Percentiles rank a stretch among this genome's conserved stretches.
Conservation (phyloP, 768 basidiomycete genomes). For the Mycena vitilis region DNA sequence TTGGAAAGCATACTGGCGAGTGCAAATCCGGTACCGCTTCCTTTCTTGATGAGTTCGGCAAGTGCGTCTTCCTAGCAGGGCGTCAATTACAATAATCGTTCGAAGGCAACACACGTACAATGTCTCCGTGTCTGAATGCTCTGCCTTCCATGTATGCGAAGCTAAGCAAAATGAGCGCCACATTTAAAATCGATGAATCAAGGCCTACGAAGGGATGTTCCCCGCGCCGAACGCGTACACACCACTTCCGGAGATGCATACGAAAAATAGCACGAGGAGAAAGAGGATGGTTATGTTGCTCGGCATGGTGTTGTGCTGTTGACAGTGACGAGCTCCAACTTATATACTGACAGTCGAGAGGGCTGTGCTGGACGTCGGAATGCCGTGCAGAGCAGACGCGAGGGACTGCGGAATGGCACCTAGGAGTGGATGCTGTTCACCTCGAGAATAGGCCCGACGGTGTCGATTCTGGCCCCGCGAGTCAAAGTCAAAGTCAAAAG, state of each 20-base stretch:
- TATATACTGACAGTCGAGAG: slow-evolving; percentile 10
- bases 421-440: slow-evolving; percentile 10
- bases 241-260: slow-evolving; percentile 67
- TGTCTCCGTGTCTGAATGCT: slow-evolving; percentile 92
- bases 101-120: slow-evolving; percentile 56
- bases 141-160: slow-evolving; percentile 89
- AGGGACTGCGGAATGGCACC: slow-evolving; percentile 3
- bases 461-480: no score
- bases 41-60: slow-evolving; percentile 67
- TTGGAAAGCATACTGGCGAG: slow-evolving; percentile 69
- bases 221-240: slow-evolving; percentile 86
- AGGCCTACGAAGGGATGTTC: slow-evolving; percentile 80
- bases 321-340: slow-evolving; percentile 44
- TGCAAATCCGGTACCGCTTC: slow-evolving; percentile 66
- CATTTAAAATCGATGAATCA: slow-evolving; percentile 24
- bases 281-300: slow-evolving; percentile 54
- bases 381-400: slow-evolving; percentile 2
- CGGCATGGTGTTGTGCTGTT: slow-evolving; percentile 43
- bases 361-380: slow-evolving; percentile 9
- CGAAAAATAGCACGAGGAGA: slow-evolving; percentile 62
- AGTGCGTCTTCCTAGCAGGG: slow-evolving; percentile 73
- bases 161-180: slow-evolving; percentile 48
- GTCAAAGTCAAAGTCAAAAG: no score
- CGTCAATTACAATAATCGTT: slow-evolving; percentile 36
- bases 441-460: not conserved